phyloP scores from a whole-genome alignment of 345 rosid genomes.

The Pugionium cornutum region DNA sequence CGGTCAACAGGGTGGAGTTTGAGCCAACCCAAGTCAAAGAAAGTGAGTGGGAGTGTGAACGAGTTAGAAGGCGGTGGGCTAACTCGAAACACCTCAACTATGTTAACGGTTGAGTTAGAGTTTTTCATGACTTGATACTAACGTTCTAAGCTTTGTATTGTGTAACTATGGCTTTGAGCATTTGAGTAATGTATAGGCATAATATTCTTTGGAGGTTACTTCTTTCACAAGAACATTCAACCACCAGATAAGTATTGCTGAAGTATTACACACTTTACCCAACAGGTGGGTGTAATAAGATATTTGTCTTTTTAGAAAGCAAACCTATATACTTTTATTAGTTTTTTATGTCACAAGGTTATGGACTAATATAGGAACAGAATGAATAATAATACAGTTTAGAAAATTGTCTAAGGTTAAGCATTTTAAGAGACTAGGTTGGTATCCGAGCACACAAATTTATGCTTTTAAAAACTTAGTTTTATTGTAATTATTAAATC shows the following conservation, averaged over 20 bases:
- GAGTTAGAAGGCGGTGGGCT: too few species aligned
- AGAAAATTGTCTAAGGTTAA: too few species aligned
- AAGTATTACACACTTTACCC: not conserved
- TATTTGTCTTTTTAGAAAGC: not conserved
- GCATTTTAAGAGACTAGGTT: too few species aligned
- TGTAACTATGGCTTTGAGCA: not conserved
- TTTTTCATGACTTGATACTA: constrained; percentile 18
- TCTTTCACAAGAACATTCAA: constrained; percentile 4
- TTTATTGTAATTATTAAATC: too few species aligned
- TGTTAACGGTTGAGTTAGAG: not conserved
- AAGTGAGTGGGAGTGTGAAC: constrained; percentile 34
- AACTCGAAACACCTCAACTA: too few species aligned
- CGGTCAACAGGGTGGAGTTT: constrained; percentile 18
- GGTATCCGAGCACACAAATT: too few species aligned
- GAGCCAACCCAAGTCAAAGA: constrained; percentile 33
- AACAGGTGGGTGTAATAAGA: constrained; percentile 31
- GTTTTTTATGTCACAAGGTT: too few species aligned
- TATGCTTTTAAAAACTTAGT: too few species aligned
- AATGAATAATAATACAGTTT: too few species aligned
- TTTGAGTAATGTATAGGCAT: constrained; percentile 8
- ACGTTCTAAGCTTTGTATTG: not conserved
- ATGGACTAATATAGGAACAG: too few species aligned
- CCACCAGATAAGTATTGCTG: constrained; percentile 22
- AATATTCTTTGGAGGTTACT: constrained; percentile 7
- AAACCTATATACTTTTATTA: too few species aligned